Base-by-base conservation (phyloP, 805 yeast species). In the Lachancea cidri region DNA sequence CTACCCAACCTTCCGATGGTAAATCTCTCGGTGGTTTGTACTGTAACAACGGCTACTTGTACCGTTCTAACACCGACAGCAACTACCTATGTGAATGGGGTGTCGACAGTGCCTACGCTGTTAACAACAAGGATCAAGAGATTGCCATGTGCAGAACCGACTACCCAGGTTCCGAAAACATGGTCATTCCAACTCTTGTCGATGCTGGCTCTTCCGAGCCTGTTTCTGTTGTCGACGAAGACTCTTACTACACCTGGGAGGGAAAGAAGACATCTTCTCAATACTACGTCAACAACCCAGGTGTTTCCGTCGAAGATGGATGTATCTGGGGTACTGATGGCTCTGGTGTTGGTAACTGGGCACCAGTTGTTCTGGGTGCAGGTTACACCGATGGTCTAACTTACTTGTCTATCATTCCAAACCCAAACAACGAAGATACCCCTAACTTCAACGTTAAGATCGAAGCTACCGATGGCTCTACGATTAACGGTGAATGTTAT, bases 131-230 rank as follows among this genome's bases (percentile, higher is more conserved):
- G 44, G 59, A 65, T 51, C 62, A 82, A 45, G 73, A 74, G 39
- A 88, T 91, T 55, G 91, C 98, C 45, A 70, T 93, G 58, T 93
- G 98, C 77, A 85, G 97, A 74, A 91, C 98, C 48, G 98, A 91
- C 67, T 91, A 91, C 79, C 98, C 98, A 61, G 98, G 98, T 72
- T 83, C 96, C 50, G 98, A 91, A 74, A 88, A 88, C 77, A 93
- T 91, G 98, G 94, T 82, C 53, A 76, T 91, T 48, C 98, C 98
- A 65, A 89, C 98, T 46, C 71, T 77, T 48, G 83, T 89, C 39
- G 65, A 63, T 25, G 84, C 83, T 45, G 96, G 95, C 55, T 56
- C 70, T 29, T 53, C 74, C 29, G 65, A 73, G 58, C 82, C 83
- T 43, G 70, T 88, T 53, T 74, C 96, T 40, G 94, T 83, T 52